These are phyloP conservation scores for Pseudozyma flocculosa DNA, from an alignment of 1,284 basidiomycete genomes.

Conservation along the genomic window DNA sequence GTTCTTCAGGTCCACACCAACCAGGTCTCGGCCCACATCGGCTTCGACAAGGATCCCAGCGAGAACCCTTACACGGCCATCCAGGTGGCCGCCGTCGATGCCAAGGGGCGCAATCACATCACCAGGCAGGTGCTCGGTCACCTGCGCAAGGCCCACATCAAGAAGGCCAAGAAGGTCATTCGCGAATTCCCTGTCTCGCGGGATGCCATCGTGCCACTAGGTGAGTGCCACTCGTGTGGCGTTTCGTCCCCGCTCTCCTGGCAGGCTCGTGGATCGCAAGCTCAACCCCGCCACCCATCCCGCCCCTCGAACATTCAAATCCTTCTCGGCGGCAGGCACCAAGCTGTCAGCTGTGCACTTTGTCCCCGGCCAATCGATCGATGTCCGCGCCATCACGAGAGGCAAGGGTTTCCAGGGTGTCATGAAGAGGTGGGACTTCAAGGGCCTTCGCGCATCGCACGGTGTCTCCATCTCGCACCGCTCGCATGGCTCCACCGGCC, in stretches of 20 bases:
- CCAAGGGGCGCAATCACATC: slow-evolving; percentile 64
- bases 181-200: slow-evolving; percentile 85
- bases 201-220: slow-evolving; percentile 85
- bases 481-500: slow-evolving; percentile 87
- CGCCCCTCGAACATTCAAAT: too few species aligned
- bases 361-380: slow-evolving; percentile 94
- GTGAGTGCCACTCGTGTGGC: too few species aligned
- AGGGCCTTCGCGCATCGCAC: slow-evolving; percentile 87
- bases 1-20: slow-evolving; percentile 76
- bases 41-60: slow-evolving; percentile 12
- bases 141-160: slow-evolving; percentile 76
- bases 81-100: slow-evolving; percentile 61
- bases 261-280: too few species aligned
- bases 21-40: slow-evolving; percentile 41
- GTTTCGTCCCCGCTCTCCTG: too few species aligned
- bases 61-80: slow-evolving; percentile 33
- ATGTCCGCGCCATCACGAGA: slow-evolving; percentile 87
- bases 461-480: slow-evolving; percentile 96
- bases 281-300: too few species aligned
- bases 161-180: slow-evolving; percentile 76
- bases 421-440: slow-evolving; percentile 96
- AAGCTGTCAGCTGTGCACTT: slow-evolving; percentile 89
- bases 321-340: slow-evolving; percentile 67
- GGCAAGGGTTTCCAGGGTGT: slow-evolving; percentile 96
- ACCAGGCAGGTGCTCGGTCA: slow-evolving; percentile 88